phyloP scores from a whole-genome alignment of 176 grass and related monocot genomes.

The Musa schizocarpa region DNA sequence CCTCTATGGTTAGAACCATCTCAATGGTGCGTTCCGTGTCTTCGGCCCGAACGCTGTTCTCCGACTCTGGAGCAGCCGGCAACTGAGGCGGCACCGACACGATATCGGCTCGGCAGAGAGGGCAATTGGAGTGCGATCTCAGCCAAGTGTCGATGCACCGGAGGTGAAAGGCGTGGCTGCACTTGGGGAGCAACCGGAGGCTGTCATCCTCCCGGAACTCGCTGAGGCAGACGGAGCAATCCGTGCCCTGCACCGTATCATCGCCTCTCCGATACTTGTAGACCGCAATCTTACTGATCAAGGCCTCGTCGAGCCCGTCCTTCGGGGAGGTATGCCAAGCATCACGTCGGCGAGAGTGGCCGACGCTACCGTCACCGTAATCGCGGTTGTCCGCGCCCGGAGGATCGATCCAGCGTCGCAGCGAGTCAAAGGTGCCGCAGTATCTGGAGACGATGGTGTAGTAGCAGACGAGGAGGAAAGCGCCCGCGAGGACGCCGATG shows the following conservation, averaged over 20 bases:
- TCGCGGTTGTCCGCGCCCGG: not conserved
- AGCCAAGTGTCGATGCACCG: constrained; percentile 94
- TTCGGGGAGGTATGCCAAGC: constrained; percentile 32
- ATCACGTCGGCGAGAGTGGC: constrained; percentile 15
- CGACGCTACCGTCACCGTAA: not conserved
- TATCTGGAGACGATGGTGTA: constrained; percentile 87
- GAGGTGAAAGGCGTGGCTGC: constrained; percentile 92
- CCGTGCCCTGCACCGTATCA: not conserved
- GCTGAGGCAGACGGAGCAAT: constrained; percentile 38
- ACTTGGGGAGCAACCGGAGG: constrained; percentile 76
- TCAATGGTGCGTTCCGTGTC: not conserved
- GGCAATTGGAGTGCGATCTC: constrained; percentile 6
- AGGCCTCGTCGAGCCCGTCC: constrained; percentile 36
- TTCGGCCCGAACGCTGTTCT: not conserved
- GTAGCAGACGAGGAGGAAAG: constrained; percentile 88
- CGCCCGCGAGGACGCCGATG: constrained; percentile 78
- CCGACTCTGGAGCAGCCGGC: not conserved
- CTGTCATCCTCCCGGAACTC: constrained; percentile 67
- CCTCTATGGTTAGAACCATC: not conserved
- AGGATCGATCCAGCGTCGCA: constrained; percentile 14
- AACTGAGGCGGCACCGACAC: not conserved
- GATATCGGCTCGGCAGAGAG: constrained; percentile 7
- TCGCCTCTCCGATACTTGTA: not conserved
- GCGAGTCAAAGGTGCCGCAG: constrained; percentile 58
- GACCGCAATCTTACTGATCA: constrained; percentile 2